Evolutionary conservation across 306 rosid species (phyloP).

Genomic region (Vigna nakashimae): DNA sequence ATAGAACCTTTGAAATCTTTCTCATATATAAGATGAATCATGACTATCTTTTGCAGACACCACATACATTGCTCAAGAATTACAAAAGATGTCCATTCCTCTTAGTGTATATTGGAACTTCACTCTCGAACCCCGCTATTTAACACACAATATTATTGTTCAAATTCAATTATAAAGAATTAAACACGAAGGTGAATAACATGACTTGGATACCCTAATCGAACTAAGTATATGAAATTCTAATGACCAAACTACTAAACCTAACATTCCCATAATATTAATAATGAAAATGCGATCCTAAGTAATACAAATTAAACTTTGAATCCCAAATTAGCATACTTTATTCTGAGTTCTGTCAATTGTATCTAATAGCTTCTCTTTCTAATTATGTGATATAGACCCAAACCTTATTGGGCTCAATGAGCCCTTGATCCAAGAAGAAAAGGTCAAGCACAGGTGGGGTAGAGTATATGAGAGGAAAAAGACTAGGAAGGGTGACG

Average conservation of each 20-base stretch:
- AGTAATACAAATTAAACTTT: constrained; percentile 29
- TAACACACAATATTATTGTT: background rate
- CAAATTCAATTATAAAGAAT: constrained; percentile 23
- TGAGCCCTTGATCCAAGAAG: too few relatives aligned
- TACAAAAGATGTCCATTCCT: constrained; percentile 4
- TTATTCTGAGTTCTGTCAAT: constrained; percentile 3
- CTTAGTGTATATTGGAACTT: constrained; percentile 6
- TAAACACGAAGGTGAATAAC: background rate
- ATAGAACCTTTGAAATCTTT: background rate
- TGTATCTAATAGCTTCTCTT: constrained; percentile 3
- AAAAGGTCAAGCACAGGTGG: too few relatives aligned
- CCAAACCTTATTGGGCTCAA: too few relatives aligned
- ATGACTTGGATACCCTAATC: constrained; percentile 3
- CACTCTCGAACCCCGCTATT: background rate
- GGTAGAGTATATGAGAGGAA: too few relatives aligned
- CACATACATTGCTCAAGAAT: background rate
- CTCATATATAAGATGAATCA: constrained; percentile 14
- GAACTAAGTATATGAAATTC: constrained; percentile 2
- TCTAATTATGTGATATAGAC: background rate
- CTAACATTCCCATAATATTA: constrained; percentile 15
- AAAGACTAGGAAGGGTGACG: too few relatives aligned
- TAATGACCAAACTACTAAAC: constrained; percentile 16
- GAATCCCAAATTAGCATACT: constrained; percentile 23
- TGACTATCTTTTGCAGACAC: constrained; percentile 25
- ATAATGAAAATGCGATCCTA: constrained; percentile 11